These are phyloP conservation scores for Nasturtium officinale DNA, from an alignment of 345 rosid genomes.

Conservation along the genomic window DNA sequence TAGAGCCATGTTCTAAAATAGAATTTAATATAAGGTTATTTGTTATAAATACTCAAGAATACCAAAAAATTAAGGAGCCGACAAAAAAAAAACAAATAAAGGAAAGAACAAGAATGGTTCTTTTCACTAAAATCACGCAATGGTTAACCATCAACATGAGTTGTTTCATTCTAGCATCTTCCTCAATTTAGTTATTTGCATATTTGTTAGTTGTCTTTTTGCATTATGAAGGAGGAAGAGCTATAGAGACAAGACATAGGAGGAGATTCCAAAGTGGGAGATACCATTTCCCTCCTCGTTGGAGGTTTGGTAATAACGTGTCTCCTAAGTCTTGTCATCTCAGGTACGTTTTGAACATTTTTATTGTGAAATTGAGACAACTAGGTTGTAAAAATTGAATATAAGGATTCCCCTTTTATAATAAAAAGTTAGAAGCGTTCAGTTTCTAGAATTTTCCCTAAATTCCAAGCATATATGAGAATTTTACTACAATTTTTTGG, in stretches of 20 bases:
- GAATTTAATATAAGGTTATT: too few species aligned
- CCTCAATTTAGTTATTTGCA: conserved; percentile 12
- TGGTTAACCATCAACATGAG: conserved; percentile 4
- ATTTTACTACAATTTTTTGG: background rate
- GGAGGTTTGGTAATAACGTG: conserved; percentile 5
- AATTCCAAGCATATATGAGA: background rate
- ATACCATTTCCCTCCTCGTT: conserved; percentile 25
- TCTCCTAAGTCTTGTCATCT: background rate
- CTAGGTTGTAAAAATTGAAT: too few species aligned
- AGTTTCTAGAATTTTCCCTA: too few species aligned
- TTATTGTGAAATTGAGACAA: too few species aligned
- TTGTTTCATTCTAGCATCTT: background rate
- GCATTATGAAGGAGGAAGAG: conserved; percentile 6
- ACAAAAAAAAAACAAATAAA: conserved; percentile 16
- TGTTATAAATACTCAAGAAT: too few species aligned
- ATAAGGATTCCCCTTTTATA: too few species aligned
- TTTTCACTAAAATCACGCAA: conserved; percentile 31
- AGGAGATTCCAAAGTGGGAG: conserved; percentile 25
- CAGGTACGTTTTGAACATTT: conserved; percentile 4
- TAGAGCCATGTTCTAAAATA: too few species aligned
- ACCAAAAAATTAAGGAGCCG: too few species aligned
- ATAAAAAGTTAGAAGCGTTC: too few species aligned
- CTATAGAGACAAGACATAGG: background rate
- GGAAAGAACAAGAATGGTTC: conserved; percentile 28
- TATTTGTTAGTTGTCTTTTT: background rate